Evolutionary conservation across 2,329 filamentous ascomycete species (phyloP).

Genomic region (Colletotrichum endophyticum): DNA sequence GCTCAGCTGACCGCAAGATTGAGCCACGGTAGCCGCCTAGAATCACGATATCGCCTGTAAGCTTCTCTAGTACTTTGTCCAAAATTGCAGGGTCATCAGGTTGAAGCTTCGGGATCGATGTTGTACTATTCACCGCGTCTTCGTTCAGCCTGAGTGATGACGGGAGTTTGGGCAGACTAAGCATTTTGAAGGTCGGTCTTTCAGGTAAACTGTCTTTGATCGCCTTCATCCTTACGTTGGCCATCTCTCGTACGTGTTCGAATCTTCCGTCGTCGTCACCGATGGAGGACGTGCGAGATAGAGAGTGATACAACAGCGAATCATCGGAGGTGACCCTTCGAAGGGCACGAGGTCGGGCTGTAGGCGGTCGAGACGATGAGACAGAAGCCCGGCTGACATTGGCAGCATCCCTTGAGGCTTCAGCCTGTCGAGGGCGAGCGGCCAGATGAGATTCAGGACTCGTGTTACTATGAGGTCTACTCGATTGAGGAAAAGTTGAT

Average conservation of each 20-base stretch:
- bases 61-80: constrained; percentile 64
- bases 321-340: constrained; percentile 76
- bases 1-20: constrained; percentile 81
- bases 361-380: constrained; percentile 2
- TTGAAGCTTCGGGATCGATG: constrained; percentile 23
- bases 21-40: constrained; percentile 92
- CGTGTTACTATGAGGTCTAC: constrained; percentile 3
- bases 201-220: constrained; percentile 89
- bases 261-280: constrained; percentile 81
- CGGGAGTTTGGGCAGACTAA: constrained; percentile 62
- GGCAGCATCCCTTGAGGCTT: neutral
- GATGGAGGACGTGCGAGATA: constrained; percentile 81
- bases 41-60: constrained; percentile 86
- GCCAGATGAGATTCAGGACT: neutral
- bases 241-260: constrained; percentile 79
- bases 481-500: neutral
- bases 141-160: constrained; percentile 30
- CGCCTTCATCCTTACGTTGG: constrained; percentile 88
- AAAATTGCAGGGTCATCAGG: constrained; percentile 36
- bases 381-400: neutral
- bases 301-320: constrained; percentile 75
- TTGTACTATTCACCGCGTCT: constrained; percentile 23
- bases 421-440: neutral
- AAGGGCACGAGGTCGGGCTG: constrained; percentile 35
- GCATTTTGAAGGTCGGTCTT: constrained; percentile 75